Percentiles rank a stretch among this genome's conserved stretches.
These are phyloP conservation scores for Podaxis sp. DNA, from an alignment of 768 basidiomycete species.

Conservation along the genomic window DNA sequence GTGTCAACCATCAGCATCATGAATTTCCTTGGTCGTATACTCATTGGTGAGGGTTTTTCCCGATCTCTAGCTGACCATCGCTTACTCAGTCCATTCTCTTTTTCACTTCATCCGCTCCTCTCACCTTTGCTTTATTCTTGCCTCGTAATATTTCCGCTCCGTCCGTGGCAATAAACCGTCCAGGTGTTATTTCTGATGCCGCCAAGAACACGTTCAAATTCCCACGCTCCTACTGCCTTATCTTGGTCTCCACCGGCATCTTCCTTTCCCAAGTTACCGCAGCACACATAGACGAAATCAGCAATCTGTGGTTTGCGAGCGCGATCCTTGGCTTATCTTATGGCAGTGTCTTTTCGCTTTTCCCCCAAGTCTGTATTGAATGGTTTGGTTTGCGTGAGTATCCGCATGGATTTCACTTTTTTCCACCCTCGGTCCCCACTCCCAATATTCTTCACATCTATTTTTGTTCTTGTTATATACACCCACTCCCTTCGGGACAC, in stretches of 20 bases:
- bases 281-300: slow-evolving; percentile 53
- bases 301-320: slow-evolving; percentile 63
- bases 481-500: background rate
- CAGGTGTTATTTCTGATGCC: slow-evolving; percentile 72
- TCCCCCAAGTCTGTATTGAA: slow-evolving; percentile 78
- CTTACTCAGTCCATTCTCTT: background rate
- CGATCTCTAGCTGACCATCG: background rate
- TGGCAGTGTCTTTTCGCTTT: slow-evolving; percentile 69
- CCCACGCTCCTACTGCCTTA: slow-evolving; percentile 71
- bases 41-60: slow-evolving; percentile 53
- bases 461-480: background rate
- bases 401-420: background rate
- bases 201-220: slow-evolving; percentile 52
- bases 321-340: slow-evolving; percentile 63
- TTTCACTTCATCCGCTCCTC: background rate
- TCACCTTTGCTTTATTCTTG: background rate
- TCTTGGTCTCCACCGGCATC: slow-evolving; percentile 65
- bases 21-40: slow-evolving; percentile 77
- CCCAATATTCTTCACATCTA: background rate
- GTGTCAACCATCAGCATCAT: slow-evolving; percentile 81
- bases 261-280: slow-evolving; percentile 70
- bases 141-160: background rate
- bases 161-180: background rate
- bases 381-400: slow-evolving; percentile 86
- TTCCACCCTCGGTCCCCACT: background rate